Evolutionary conservation across 176 grass and related monocot genomes (phyloP).

Genomic region (Poa annua): DNA sequence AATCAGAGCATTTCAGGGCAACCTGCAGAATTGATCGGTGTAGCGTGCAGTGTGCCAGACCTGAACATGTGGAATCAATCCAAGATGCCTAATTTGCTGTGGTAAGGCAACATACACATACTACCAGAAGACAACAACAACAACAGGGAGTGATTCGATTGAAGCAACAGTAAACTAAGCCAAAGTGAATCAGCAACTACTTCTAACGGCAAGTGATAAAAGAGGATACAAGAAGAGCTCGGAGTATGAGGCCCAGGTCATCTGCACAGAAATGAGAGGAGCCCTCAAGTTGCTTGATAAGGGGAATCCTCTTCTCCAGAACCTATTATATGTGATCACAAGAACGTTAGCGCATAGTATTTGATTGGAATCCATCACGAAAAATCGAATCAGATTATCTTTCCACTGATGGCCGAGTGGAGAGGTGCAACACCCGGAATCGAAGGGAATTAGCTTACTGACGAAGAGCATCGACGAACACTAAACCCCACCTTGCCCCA

Average conservation of each 20-base stretch:
- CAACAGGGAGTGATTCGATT: background rate
- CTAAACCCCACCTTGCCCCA: background rate
- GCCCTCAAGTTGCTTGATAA: constrained; percentile 68
- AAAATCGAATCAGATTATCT: background rate
- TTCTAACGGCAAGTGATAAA: background rate
- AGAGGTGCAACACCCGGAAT: background rate
- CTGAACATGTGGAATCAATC: constrained; percentile 65
- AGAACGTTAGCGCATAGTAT: background rate
- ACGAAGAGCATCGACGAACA: background rate
- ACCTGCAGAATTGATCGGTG: constrained; percentile 72
- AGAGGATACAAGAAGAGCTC: constrained; percentile 72
- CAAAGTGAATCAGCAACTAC: background rate
- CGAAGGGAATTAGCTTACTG: too few species aligned
- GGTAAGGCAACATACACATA: constrained; percentile 40
- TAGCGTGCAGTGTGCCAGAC: constrained; percentile 68
- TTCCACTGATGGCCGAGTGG: background rate
- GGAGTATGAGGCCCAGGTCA: constrained; percentile 53
- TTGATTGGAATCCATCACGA: background rate
- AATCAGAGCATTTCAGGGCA: constrained; percentile 65
- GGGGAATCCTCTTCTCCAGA: constrained; percentile 55
- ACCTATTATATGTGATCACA: constrained; percentile 45
- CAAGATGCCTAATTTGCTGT: constrained; percentile 65
- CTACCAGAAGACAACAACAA: background rate
- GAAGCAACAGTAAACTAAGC: background rate
- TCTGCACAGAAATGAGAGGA: constrained; percentile 40